Base-by-base conservation (phyloP, 768 basidiomycete species). In the Clitopilus hobsonii region DNA sequence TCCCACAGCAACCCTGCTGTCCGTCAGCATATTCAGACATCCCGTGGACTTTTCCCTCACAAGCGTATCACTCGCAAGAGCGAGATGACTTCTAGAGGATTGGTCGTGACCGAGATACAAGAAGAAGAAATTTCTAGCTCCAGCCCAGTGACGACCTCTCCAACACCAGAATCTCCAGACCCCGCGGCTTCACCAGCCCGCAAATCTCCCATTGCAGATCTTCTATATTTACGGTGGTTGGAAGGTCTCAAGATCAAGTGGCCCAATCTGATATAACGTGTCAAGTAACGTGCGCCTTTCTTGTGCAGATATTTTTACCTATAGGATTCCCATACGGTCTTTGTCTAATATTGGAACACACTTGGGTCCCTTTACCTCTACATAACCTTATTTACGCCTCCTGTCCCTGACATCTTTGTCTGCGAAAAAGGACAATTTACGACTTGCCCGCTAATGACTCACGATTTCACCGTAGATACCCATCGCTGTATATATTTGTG, bases 201-300 rank as follows among this genome's bases (percentile, higher is more conserved):
- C 58, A 89, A 86, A 67, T 94, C 92, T 54, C 94, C 95, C 5
- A 94, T 98, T 25, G 91, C 94, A 20, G 96, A 98, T 67, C 79
- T 98, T 59, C 74, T 98, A n/a, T 98, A 98, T 68, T 87, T 95
- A 81, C 85, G 96, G 49, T 98, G 96, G 95, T 74, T 98, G 23
- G 91, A 97, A 65, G 94, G 94, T 2, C 72, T 97, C 52, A 88
- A 84, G 70, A 75, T 94, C 65, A 94, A 92, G 68, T 95, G 94
- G 94, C 91, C 91, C 5, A 89, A 77, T 62, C 77, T 91, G 50
- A 71, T 75, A 61, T 79, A 53, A 26, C n/a, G 20, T 22, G 20
- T 16, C 6, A 18, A n/a, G 28, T 26, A 45, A 51, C 30, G 38
- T 14, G 18, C 41, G 13, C 14, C n/a, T 20, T 23, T 23, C 4